phyloP scores from a whole-genome alignment of 164 flowering plant genomes.

The Stephania japonica region DNA sequence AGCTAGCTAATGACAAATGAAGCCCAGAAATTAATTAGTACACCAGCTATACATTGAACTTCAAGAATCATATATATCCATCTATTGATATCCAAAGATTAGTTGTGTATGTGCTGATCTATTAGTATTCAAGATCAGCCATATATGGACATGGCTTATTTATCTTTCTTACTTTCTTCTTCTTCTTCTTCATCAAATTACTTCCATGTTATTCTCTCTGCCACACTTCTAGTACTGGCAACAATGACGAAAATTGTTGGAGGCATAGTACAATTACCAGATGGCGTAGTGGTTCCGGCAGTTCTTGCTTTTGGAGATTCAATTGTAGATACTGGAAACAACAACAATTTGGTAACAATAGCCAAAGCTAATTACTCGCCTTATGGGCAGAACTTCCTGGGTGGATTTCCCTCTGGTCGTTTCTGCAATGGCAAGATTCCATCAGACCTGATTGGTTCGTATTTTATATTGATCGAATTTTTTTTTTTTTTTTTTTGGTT shows the following conservation, averaged over 20 bases:
- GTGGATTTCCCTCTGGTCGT: conserved; percentile 41
- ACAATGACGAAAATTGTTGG: background rate
- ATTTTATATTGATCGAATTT: too few species aligned
- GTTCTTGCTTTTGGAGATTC: conserved; percentile 50
- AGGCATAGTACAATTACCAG: background rate
- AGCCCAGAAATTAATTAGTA: too few species aligned
- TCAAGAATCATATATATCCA: background rate
- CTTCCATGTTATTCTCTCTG: too few species aligned
- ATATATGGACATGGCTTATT: background rate
- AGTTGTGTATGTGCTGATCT: too few species aligned
- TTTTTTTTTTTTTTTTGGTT: too few species aligned
- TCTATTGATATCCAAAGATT: too few species aligned
- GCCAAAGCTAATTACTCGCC: conserved; percentile 42
- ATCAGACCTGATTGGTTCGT: conserved; percentile 41
- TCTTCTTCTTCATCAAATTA: background rate
- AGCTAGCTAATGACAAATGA: too few species aligned
- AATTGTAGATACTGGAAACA: conserved; percentile 48
- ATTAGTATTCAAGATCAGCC: too few species aligned
- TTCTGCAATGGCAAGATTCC: conserved; percentile 47
- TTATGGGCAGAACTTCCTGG: conserved; percentile 44
- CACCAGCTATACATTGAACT: too few species aligned
- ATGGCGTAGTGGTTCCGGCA: conserved; percentile 24
- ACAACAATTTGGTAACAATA: conserved; percentile 28
- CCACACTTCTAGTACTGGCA: too few species aligned
- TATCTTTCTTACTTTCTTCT: background rate